phyloP scores from a whole-genome alignment of 805 yeast genomes.

The Spathaspora hagerdaliae region DNA sequence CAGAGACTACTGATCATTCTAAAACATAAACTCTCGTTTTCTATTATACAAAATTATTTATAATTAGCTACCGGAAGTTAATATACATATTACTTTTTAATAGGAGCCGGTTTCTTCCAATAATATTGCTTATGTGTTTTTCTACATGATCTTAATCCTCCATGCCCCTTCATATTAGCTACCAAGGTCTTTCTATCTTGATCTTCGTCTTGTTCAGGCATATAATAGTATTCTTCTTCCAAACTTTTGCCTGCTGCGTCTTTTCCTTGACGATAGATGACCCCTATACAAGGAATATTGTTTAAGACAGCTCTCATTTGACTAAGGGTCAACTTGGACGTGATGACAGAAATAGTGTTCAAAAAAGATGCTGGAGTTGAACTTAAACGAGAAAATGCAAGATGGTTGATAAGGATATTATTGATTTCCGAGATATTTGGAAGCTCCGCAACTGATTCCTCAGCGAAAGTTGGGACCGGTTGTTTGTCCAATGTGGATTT shows the following conservation, averaged over 20 bases:
- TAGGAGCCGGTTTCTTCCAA: slow-evolving; percentile 61
- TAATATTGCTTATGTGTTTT: slow-evolving; percentile 88
- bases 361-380: slow-evolving; percentile 82
- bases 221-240: slow-evolving; percentile 91
- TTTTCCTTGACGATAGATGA: slow-evolving; percentile 82
- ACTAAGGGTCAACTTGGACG: slow-evolving; percentile 42
- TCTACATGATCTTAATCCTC: slow-evolving; percentile 81
- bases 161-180: slow-evolving; percentile 73
- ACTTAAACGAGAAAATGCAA: slow-evolving; percentile 84
- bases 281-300: slow-evolving; percentile 66
- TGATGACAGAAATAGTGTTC: slow-evolving; percentile 54
- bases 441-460: slow-evolving; percentile 10
- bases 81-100: slow-evolving; percentile 23
- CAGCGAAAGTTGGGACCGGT: slow-evolving; percentile 18
- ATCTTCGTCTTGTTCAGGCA: slow-evolving; percentile 78
- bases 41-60: too few species aligned
- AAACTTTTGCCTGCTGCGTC: slow-evolving; percentile 95
- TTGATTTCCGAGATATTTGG: slow-evolving; percentile 47
- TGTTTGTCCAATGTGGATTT: slow-evolving; percentile 14
- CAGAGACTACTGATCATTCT: too few species aligned
- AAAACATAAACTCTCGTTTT: too few species aligned
- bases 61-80: too few species aligned
- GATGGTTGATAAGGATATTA: slow-evolving; percentile 71
- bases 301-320: slow-evolving; percentile 44
- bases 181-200: slow-evolving; percentile 65